Evolutionary conservation across 164 flowering plant genomes (phyloP).

Genomic region (Tinospora cordifolia): DNA sequence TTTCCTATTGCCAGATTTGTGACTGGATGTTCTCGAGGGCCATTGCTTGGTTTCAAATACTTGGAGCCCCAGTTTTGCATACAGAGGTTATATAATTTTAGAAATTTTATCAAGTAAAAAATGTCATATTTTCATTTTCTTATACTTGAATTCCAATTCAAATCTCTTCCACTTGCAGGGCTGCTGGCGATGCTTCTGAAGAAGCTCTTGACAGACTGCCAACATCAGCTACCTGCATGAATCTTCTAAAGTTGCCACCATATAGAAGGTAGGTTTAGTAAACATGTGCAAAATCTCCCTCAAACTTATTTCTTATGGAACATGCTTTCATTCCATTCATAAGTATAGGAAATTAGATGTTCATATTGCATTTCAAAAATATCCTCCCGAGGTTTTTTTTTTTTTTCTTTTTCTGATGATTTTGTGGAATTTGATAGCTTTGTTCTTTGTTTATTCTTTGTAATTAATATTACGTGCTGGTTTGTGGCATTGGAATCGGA

Average conservation of each 20-base stretch:
- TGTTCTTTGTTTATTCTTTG: not conserved
- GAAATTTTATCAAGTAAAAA: too few species aligned
- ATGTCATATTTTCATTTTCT: too few species aligned
- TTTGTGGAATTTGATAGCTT: too few species aligned
- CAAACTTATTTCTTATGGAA: not conserved
- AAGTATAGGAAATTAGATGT: not conserved
- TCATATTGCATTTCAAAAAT: not conserved
- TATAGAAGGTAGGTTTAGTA: conserved; percentile 59
- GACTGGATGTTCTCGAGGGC: too few species aligned
- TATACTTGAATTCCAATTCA: too few species aligned
- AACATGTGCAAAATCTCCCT: not conserved
- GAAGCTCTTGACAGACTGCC: conserved; percentile 87
- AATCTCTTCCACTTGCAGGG: too few species aligned
- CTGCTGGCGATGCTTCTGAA: conserved; percentile 74
- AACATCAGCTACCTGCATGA: conserved; percentile 98
- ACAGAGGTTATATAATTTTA: too few species aligned
- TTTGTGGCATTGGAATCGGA: conserved; percentile 9
- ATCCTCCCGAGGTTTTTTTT: not conserved
- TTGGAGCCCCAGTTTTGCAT: too few species aligned
- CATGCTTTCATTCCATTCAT: not conserved
- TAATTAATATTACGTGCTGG: too few species aligned
- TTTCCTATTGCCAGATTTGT: too few species aligned
- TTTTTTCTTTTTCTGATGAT: too few species aligned
- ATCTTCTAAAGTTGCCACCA: conserved; percentile 97
- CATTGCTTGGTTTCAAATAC: too few species aligned